Conservation (phyloP, 345 rosid genomes). For the Lumnitzera racemosa region DNA sequence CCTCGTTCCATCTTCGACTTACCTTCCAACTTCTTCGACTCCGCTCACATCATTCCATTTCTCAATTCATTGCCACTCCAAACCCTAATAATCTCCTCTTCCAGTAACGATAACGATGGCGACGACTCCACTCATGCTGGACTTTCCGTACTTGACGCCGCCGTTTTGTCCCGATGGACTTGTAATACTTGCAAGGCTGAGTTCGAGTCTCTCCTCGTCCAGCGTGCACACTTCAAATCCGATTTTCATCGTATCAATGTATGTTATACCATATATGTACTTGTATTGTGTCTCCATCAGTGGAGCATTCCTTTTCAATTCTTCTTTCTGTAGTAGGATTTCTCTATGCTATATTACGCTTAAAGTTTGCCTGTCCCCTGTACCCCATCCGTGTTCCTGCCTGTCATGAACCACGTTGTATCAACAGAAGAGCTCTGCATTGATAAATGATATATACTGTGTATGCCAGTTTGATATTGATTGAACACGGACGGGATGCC, state of each 20-base stretch:
- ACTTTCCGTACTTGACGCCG: conserved; percentile 7
- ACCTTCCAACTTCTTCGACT: conserved; percentile 47
- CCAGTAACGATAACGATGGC: neutral
- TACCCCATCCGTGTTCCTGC: too few species aligned
- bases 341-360: too few species aligned
- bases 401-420: too few species aligned
- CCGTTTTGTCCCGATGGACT: conserved; percentile 57
- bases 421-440: too few species aligned
- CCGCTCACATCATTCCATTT: conserved; percentile 46
- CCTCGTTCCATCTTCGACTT: conserved; percentile 61
- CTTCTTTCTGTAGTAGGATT: neutral
- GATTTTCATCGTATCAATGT: conserved; percentile 90
- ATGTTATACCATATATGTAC: conserved; percentile 5
- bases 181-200: conserved; percentile 82
- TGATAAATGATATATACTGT: too few species aligned
- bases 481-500: too few species aligned
- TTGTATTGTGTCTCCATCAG: neutral
- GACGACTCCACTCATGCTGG: too few species aligned
- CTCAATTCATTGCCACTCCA: conserved; percentile 18
- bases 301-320: neutral
- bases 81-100: conserved; percentile 13
- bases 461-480: too few species aligned
- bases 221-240: conserved; percentile 87
- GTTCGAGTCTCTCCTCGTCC: conserved; percentile 75
- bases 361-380: too few species aligned